Evolutionary conservation across 2,329 filamentous ascomycete genomes (phyloP).

Genomic region (Monosporascus sp.): DNA sequence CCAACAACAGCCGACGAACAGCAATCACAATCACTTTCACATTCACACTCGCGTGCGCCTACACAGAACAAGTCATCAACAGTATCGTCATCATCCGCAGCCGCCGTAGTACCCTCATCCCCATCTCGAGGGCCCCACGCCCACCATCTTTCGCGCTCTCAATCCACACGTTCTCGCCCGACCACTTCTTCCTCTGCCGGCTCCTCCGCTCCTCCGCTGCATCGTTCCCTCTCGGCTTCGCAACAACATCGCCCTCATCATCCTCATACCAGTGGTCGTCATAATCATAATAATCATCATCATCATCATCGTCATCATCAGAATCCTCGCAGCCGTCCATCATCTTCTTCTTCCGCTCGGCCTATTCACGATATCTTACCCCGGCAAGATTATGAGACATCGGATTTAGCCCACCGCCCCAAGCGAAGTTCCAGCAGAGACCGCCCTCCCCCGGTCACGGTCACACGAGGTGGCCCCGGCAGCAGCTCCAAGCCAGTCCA

Average conservation of each 20-base stretch:
- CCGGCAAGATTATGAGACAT: slow-evolving; percentile 69
- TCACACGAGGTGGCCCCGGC: slow-evolving; percentile 34
- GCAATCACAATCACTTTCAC: neutral
- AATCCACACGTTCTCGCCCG: slow-evolving; percentile 5
- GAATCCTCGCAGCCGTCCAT: slow-evolving; percentile 28
- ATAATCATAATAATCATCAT: slow-evolving; percentile 26
- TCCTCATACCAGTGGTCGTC: slow-evolving; percentile 17
- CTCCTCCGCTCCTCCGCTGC: slow-evolving; percentile 3
- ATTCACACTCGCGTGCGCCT: neutral
- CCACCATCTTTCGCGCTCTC: neutral
- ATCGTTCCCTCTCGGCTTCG: slow-evolving; percentile 13
- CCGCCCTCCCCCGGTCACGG: slow-evolving; percentile 42
- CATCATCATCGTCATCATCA: slow-evolving; percentile 32
- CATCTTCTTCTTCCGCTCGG: slow-evolving; percentile 38
- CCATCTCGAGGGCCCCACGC: neutral
- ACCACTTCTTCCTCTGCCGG: slow-evolving; percentile 3
- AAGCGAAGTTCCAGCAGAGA: slow-evolving; percentile 64
- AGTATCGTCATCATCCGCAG: neutral
- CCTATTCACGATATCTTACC: slow-evolving; percentile 39
- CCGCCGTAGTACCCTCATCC: neutral
- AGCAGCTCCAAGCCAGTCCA: slow-evolving; percentile 43
- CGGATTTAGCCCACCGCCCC: slow-evolving; percentile 58
- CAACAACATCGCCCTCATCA: slow-evolving; percentile 25
- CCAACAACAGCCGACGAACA: neutral
- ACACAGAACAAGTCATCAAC: neutral